Base-by-base conservation (phyloP, 2,329 filamentous ascomycete genomes). In the Stemphylium beticola region DNA sequence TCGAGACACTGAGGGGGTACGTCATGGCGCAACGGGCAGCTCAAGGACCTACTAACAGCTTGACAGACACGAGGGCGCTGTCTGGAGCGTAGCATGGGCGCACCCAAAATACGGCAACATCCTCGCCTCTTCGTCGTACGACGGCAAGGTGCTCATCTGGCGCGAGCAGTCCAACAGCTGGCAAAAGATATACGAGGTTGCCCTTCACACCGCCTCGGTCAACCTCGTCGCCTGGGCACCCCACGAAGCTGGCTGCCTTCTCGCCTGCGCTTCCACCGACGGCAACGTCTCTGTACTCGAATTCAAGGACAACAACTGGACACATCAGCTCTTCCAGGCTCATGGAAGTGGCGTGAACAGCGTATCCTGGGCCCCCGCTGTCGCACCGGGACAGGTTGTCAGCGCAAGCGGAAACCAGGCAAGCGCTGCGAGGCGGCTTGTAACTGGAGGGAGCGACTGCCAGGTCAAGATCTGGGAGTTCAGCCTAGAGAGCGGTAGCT, bases 81-180 rank as follows among this genome's bases (percentile, higher is more conserved):
- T 99, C 55, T 99, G 95, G 95, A 96, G 91, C 76, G 91, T 98
- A 55, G 90, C 93, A 68, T 99, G 95, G 95, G 83, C 84, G 72
- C 95, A 99, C 74, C 95, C 95, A 60, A 98, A 99, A 76, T 98
- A 96, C 78, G 95, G 95, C 80, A 97, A 93, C 76, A 97, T 99
- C 73, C 88, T 99, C 57, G 95, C 95, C 51, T 96, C 92, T 59
- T 91, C 92, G 46, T 92, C 91, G 64, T 99, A 97, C 81, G 95
- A 99, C 78, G 95, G 93, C 78, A 96, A 96, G 78, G 93, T 99
- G 64, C 87, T 98, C 76, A 96, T 99, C 83, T 99, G 93, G 92
- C 92, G 93, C 76, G 95, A 99, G 79, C 89, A 93, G 76, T 67
- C 68, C 37, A 68, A 66, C 59, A 62, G 66, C 55, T 82, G 80